These are phyloP conservation scores for Scheffersomyces lignicola DNA, from an alignment of 1,139 yeast genomes.

Conservation along the genomic window DNA sequence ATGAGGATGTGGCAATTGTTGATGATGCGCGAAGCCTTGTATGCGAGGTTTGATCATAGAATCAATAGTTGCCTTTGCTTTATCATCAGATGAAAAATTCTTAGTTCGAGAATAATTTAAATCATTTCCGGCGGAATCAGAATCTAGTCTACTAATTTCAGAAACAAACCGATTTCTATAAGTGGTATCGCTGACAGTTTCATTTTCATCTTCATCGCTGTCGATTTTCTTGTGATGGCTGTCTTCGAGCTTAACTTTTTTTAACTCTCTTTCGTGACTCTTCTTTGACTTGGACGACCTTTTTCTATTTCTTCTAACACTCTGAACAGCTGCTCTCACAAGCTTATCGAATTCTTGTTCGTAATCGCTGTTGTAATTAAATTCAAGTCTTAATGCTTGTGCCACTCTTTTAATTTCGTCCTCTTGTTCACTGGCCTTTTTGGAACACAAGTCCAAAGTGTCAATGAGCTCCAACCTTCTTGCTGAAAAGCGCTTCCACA, in stretches of 20 bases:
- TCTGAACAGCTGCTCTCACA: conserved; percentile 89
- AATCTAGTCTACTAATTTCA: conserved; percentile 35
- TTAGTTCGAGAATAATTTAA: conserved; percentile 34
- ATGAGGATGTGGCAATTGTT: not conserved
- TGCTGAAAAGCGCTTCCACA: conserved; percentile 89
- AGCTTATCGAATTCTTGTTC: conserved; percentile 79
- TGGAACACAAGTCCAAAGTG: conserved; percentile 68
- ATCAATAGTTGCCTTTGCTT: conserved; percentile 39
- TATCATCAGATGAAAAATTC: conserved; percentile 32
- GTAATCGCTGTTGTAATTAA: conserved; percentile 59
- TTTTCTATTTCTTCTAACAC: conserved; percentile 47
- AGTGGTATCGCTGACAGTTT: conserved; percentile 3
- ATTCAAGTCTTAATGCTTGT: conserved; percentile 69
- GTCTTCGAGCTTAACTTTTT: conserved; percentile 10
- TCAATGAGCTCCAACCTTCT: conserved; percentile 87
- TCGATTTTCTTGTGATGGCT: conserved; percentile 5
- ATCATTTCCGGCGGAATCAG: conserved; percentile 40
- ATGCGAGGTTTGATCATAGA: conserved; percentile 38
- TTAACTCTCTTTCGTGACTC: conserved; percentile 4
- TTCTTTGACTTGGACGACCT: conserved; percentile 35
- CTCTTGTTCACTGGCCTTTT: conserved; percentile 93
- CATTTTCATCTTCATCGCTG: conserved; percentile 12
- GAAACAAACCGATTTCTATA: conserved; percentile 24
- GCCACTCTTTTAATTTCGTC: conserved; percentile 77
- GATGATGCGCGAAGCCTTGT: not conserved